Evolutionary conservation across 495 filamentous ascomycete species (phyloP).

Genomic region (Daldinia grandis): DNA sequence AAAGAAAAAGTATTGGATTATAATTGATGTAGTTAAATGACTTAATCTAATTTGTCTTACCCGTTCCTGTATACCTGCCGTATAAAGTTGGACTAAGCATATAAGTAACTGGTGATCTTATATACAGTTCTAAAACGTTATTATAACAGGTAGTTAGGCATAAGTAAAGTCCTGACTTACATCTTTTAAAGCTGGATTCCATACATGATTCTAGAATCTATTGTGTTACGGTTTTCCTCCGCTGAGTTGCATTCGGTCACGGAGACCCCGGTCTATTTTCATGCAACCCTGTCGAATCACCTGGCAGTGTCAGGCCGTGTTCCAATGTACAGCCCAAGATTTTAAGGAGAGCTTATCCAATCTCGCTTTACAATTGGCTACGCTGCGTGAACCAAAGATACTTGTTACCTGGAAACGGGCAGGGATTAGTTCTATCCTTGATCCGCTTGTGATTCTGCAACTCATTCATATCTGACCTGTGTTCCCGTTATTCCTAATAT

Average conservation of each 20-base stretch:
- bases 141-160: too few species aligned
- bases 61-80: too few species aligned
- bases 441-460: constrained; percentile 30
- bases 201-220: constrained; percentile 9
- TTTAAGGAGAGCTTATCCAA: background rate
- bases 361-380: background rate
- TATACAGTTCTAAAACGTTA: background rate
- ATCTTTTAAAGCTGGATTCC: background rate
- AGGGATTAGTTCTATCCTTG: constrained; percentile 18
- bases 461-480: constrained; percentile 27
- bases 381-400: constrained; percentile 12
- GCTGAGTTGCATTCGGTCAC: constrained; percentile 31
- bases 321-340: constrained; percentile 8
- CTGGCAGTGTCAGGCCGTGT: constrained; percentile 15
- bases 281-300: constrained; percentile 28
- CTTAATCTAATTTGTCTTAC: background rate
- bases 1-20: background rate
- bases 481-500: constrained; percentile 10
- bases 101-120: background rate
- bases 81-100: too few species aligned
- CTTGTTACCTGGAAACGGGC: constrained; percentile 22
- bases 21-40: background rate
- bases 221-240: background rate
- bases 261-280: constrained; percentile 27
- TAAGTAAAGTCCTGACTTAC: too few species aligned